Percentiles rank a stretch among this genome's conserved stretches.
phyloP scores from a whole-genome alignment of 179 eudicot species.

The Amaranthus tricolor region DNA sequence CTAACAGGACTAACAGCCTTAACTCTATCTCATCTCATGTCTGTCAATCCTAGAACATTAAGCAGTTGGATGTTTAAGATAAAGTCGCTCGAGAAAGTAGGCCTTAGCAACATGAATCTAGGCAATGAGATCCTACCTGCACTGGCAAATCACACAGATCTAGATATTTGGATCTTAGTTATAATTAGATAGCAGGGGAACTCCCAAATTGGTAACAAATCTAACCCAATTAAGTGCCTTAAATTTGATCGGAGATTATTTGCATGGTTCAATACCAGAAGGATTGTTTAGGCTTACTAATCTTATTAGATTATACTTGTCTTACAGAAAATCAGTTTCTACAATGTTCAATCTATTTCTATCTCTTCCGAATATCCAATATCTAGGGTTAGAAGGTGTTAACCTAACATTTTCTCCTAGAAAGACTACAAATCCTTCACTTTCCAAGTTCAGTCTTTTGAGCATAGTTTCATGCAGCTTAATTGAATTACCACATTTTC shows the following conservation, averaged over 20 bases:
- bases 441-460: constrained; percentile 2
- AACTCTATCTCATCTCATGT: constrained; percentile 5
- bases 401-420: background rate
- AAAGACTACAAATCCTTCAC: constrained; percentile 3
- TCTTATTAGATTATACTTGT: background rate
- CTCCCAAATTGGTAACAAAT: constrained; percentile 13
- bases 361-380: too few species aligned
- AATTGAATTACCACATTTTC: constrained; percentile 25
- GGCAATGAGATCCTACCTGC: constrained; percentile 6
- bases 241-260: background rate
- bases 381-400: background rate
- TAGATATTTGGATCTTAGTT: constrained; percentile 5
- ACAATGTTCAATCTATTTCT: too few species aligned
- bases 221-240: constrained; percentile 9
- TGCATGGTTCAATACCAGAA: constrained; percentile 17
- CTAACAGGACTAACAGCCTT: constrained; percentile 17
- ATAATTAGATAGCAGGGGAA: constrained; percentile 5
- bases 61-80: constrained; percentile 8
- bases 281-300: constrained; percentile 13
- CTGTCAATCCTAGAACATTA: background rate
- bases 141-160: constrained; percentile 19
- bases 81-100: background rate
- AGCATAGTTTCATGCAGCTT: constrained; percentile 21
- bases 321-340: background rate
- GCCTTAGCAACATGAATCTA: background rate